Evolutionary conservation across 306 rosid species (phyloP).

Genomic region (Cucurbita pepo): DNA sequence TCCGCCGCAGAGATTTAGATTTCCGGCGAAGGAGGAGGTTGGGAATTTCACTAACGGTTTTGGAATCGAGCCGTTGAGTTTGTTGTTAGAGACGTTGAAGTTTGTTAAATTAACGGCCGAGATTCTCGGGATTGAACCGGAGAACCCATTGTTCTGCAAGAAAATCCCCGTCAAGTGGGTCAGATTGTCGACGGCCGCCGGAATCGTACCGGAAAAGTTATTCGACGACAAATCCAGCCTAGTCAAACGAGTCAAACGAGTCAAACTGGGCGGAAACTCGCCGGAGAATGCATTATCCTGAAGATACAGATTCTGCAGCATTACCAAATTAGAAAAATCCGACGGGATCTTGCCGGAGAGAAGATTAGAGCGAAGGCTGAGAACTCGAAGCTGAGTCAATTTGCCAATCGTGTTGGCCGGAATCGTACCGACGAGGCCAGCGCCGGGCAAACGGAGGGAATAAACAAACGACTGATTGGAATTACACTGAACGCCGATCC

Average conservation of each 20-base stretch:
- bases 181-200: conserved; percentile 53
- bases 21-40: conserved; percentile 43
- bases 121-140: conserved; percentile 45
- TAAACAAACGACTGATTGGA: conserved; percentile 31
- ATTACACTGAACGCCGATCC: conserved; percentile 73
- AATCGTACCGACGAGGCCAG: conserved; percentile 54
- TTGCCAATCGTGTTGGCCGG: conserved; percentile 61
- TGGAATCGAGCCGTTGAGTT: conserved; percentile 82
- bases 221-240: conserved; percentile 74
- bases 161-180: conserved; percentile 49
- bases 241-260: conserved; percentile 30
- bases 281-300: conserved; percentile 51
- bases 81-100: conserved; percentile 60
- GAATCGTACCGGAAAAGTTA: conserved; percentile 52
- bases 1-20: conserved; percentile 59
- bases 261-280: conserved; percentile 33
- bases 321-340: conserved; percentile 44
- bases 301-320: conserved; percentile 55
- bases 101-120: background rate
- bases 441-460: conserved; percentile 66
- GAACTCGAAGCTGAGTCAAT: conserved; percentile 46
- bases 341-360: conserved; percentile 65
- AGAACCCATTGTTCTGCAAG: conserved; percentile 46
- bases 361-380: conserved; percentile 73
- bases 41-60: conserved; percentile 26